phyloP scores from a whole-genome alignment of 2,329 filamentous ascomycete species.

The Allantophomopsis lycopodina region DNA sequence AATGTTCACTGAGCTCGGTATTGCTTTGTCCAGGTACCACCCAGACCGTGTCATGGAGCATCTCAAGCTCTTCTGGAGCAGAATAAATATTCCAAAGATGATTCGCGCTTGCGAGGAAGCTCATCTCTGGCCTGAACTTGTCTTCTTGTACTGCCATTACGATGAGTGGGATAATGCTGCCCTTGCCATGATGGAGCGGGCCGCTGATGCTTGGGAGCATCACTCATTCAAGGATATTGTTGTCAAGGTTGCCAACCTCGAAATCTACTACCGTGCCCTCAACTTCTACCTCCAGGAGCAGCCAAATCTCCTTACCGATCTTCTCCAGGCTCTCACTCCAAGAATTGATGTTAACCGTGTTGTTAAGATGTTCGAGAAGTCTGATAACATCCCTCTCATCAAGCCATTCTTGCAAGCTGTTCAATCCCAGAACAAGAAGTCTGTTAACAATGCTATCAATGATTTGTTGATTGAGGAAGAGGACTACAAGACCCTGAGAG shows the following conservation, averaged over 20 bases:
- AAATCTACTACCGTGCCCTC: constrained; percentile 96
- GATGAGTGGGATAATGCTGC: constrained; percentile 97
- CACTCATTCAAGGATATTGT: constrained; percentile 99
- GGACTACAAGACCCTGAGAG: constrained; percentile 95
- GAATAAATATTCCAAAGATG: constrained; percentile 97
- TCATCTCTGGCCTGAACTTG: constrained; percentile 91
- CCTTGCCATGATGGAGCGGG: constrained; percentile 93
- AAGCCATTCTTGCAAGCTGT: constrained; percentile 98
- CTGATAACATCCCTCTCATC: constrained; percentile 93
- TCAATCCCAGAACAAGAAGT: constrained; percentile 93
- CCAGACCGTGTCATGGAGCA: constrained; percentile 97
- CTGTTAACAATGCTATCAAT: constrained; percentile 96
- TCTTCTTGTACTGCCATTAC: constrained; percentile 97
- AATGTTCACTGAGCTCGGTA: constrained; percentile 88
- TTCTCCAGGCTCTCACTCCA: constrained; percentile 80
- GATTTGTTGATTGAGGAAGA: constrained; percentile 97
- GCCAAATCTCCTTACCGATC: constrained; percentile 86
- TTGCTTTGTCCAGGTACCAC: constrained; percentile 87
- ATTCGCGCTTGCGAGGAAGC: constrained; percentile 88
- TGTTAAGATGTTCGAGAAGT: constrained; percentile 98
- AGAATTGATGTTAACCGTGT: constrained; percentile 97
- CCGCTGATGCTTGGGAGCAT: constrained; percentile 97
- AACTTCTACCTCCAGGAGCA: constrained; percentile 98
- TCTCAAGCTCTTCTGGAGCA: constrained; percentile 94
- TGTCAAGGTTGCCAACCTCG: constrained; percentile 93